Evolutionary conservation across 306 rosid genomes (phyloP), one percentile per base, ranked within the genome.

Genomic region (Medicago lupulina): DNA sequence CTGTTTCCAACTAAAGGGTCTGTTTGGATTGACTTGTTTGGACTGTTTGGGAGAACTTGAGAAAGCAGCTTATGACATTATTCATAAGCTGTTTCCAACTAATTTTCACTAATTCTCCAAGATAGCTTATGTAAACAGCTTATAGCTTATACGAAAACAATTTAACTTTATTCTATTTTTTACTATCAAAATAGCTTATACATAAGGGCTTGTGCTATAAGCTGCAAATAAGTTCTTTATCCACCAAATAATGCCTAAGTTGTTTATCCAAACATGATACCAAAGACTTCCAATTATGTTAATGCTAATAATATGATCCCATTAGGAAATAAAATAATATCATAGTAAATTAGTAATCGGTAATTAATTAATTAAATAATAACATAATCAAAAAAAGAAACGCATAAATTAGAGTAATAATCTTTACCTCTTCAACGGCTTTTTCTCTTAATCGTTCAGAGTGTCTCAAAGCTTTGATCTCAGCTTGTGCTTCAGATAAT

Each of bases 381-480:
- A 34, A 55, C 41, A 40, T 41, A 8, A 38, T 59, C 0, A 25
- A 59, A 58, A 4, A 13, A 59, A 3, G 17, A 43, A 59, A 39
- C 17, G 41, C 59, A 50, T 47, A 47, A 60, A 38, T 13, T 41
- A 67, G 64, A 6, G 74, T 21, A 38, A 55, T 28, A 63, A 49
- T 58, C 43, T 59, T 23, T 41, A 93, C 97, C 97, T 93, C 98
- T 91, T 93, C 98, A 60, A 89, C 91, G 28, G 98, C 99, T 80
- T 96, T 96, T 76, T 96, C 99, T 82, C 93, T 85, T 36, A 90
- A 96, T 41, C 98, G 89, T 79, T 96, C 99, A 13, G 99, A 96
- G 14, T 84, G 75, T 83, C 77, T 89, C 81, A 96, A 87, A 55
- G 96, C 99, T 86, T 84, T 96, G 96, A 96, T 96, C 93, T 92